Evolutionary conservation across 1,139 yeast genomes (phyloP).

Genomic region (Candida neerlandica): DNA sequence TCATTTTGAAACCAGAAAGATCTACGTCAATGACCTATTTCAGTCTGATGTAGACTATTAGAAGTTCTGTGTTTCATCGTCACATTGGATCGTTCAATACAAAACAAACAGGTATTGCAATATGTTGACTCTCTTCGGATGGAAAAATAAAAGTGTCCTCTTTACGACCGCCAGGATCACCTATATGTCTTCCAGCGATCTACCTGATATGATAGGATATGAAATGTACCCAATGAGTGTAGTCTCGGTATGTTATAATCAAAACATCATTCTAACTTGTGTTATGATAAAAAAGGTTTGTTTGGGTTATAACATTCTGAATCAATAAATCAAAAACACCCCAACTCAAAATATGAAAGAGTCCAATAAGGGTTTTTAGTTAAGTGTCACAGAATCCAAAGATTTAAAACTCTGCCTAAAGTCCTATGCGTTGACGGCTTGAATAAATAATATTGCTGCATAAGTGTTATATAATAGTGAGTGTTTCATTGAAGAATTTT

Average conservation of each 20-base stretch:
- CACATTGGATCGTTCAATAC: constrained; percentile 2
- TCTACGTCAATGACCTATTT: not conserved
- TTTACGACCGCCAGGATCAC: too few species aligned
- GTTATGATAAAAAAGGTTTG: not conserved
- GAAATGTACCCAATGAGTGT: not conserved
- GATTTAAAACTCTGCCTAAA: not conserved
- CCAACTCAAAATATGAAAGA: not conserved
- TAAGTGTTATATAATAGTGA: not conserved
- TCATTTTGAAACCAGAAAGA: not conserved
- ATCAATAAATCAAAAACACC: not conserved
- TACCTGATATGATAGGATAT: too few species aligned
- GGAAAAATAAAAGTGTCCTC: not conserved
- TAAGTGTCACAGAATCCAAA: not conserved
- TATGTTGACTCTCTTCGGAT: not conserved
- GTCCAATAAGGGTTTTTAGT: not conserved
- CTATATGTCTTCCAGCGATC: too few species aligned
- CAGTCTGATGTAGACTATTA: not conserved
- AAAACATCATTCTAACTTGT: not conserved
- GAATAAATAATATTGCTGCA: not conserved
- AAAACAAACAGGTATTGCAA: not conserved
- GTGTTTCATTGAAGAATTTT: not conserved
- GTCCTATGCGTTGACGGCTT: not conserved
- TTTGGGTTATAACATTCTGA: not conserved
- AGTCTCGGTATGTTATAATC: not conserved
- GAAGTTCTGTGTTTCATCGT: constrained; percentile 1